These are phyloP conservation scores for Viola odorata DNA, from an alignment of 345 rosid genomes.

Conservation along the genomic window DNA sequence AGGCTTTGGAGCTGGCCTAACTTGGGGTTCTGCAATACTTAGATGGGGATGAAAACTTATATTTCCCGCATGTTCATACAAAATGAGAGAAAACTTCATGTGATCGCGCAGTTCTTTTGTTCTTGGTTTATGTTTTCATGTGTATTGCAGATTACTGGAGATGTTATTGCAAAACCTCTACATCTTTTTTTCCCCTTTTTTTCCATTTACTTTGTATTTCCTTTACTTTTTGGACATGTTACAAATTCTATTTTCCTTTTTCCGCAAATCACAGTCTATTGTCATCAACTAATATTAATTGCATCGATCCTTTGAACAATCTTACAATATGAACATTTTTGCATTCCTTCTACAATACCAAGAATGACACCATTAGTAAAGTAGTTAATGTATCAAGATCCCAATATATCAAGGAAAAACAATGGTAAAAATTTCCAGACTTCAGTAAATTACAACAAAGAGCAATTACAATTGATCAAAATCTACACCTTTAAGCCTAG, in stretches of 20 bases:
- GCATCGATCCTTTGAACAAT: too few species aligned
- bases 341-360: background rate
- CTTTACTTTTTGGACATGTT: constrained; percentile 10
- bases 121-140: constrained; percentile 5
- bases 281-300: background rate
- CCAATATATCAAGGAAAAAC: background rate
- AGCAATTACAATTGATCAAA: constrained; percentile 11
- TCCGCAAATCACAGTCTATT: background rate
- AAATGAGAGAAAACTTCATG: constrained; percentile 9
- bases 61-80: constrained; percentile 10
- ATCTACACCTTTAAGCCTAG: constrained; percentile 27
- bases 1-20: constrained; percentile 94
- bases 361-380: too few species aligned
- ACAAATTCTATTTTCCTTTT: constrained; percentile 21
- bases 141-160: constrained; percentile 11
- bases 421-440: constrained; percentile 6
- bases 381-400: too few species aligned
- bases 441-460: constrained; percentile 10
- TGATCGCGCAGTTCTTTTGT: constrained; percentile 7
- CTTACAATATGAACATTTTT: background rate
- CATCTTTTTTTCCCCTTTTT: constrained; percentile 1
- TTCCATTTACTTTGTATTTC: constrained; percentile 6
- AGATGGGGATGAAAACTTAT: constrained; percentile 59
- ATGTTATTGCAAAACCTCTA: constrained; percentile 12
- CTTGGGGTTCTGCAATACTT: constrained; percentile 87